phyloP scores from a whole-genome alignment of 148 eudicot species.

The Drosera capensis region DNA sequence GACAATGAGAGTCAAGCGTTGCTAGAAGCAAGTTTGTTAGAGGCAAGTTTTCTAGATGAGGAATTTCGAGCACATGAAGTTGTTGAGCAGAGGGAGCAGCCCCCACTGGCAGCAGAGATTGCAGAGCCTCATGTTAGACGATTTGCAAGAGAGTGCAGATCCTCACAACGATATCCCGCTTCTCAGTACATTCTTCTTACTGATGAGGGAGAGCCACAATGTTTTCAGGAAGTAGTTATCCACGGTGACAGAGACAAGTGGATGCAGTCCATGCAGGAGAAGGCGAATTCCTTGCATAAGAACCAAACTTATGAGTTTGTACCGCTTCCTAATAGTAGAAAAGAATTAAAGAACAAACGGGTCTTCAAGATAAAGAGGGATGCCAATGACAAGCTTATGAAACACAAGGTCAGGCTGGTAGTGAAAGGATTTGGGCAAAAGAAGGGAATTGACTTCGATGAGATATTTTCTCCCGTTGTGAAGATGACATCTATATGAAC shows the following conservation, averaged over 20 bases:
- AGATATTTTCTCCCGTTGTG: constrained; percentile 2
- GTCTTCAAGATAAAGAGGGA: constrained; percentile 5
- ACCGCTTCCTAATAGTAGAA: constrained; percentile 6
- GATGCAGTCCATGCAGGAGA: constrained; percentile 7
- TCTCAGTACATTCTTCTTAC: background rate
- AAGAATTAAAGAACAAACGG: constrained; percentile 12
- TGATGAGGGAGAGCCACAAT: constrained; percentile 11
- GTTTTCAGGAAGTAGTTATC: constrained; percentile 2
- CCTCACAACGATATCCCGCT: background rate
- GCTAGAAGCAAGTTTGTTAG: background rate
- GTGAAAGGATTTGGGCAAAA: constrained; percentile 11
- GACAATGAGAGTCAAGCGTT: background rate
- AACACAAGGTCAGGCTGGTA: constrained; percentile 11
- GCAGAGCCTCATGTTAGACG: background rate
- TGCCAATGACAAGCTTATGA: background rate
- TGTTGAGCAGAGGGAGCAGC: background rate
- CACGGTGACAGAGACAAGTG: background rate
- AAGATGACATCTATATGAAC: constrained; percentile 9
- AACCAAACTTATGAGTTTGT: constrained; percentile 6
- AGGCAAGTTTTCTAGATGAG: no score
- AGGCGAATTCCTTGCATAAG: constrained; percentile 9
- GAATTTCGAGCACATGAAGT: background rate
- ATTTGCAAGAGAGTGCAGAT: background rate
- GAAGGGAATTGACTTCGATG: constrained; percentile 8
- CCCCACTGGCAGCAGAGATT: background rate